Evolutionary conservation across 2,329 filamentous ascomycete species (phyloP), one percentile per base, ranked within the genome.

Genomic region (Helicocarpus griseus): DNA sequence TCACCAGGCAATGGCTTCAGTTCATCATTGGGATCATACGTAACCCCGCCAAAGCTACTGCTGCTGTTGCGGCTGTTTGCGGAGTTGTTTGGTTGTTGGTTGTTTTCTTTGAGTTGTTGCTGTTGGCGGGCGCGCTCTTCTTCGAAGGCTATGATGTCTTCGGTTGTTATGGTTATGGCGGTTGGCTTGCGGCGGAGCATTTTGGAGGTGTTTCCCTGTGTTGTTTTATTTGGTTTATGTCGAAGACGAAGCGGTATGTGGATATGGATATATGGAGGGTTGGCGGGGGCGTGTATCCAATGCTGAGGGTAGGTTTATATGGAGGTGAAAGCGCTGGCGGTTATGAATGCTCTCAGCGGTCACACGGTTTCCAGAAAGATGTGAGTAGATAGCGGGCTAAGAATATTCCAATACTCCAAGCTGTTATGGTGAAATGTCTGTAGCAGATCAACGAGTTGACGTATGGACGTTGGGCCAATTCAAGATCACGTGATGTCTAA

Each of bases 101-200:
- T 50, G 22, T 50, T 35, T 45, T 40, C 56, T 51, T 29, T 60
- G 57, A n/a, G 54, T 33, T 51, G 48, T 49, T 55, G 54, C 36
- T 53, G 40, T 54, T 57, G 52, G 54, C 63, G 66, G 13, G 65
- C 56, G 48, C 65, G 66, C 17, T 62, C 52, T 54, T 76, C 70
- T 61, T 75, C 73, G 52, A 75, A 74, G n/a, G 68, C 58, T 14
- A 67, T 61, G 24, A 77, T 61, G 55, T 77, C 74, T 62, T 76
- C 74, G 3, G 68, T 63, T 0, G 74, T 75, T 21, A 77, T 65
- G 40, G 73, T 70, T 41, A 77, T 71, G n/a, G 72, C 70, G 21
- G 74, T 77, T 26, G 74, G 74, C 56, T 74, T 74, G 54, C 74
- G 72, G 55, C 74, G 74, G 52, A 77, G 71, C 74, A 77, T 76